These are phyloP conservation scores for Trametes meyenii DNA, from an alignment of 768 basidiomycete species.

Conservation along the genomic window DNA sequence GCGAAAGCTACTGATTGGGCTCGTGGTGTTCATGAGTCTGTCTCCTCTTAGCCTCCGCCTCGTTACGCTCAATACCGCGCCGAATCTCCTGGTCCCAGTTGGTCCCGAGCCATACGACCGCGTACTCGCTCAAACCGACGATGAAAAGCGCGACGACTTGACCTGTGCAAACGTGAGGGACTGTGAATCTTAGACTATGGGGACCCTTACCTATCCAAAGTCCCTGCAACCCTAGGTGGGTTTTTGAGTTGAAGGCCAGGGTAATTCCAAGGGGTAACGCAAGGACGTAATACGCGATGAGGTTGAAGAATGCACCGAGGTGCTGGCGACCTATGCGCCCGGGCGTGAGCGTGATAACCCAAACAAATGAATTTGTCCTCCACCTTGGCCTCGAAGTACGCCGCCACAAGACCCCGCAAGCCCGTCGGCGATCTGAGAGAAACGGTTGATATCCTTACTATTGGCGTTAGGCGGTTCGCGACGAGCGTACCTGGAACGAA, in stretches of 20 bases:
- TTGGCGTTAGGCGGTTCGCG: not conserved
- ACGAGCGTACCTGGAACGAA: conserved; percentile 48
- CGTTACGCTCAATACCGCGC: conserved; percentile 41
- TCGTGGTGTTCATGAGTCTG: conserved; percentile 13
- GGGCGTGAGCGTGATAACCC: too few species aligned
- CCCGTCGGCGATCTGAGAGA: conserved; percentile 49
- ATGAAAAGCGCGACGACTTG: conserved; percentile 74
- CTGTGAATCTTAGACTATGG: not conserved
- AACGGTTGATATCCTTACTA: not conserved
- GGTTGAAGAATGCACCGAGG: conserved; percentile 73
- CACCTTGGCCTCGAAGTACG: conserved; percentile 51
- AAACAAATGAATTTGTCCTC: not conserved
- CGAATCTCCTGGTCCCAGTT: conserved; percentile 51
- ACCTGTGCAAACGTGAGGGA: conserved; percentile 41
- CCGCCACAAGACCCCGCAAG: conserved; percentile 55
- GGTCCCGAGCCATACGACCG: conserved; percentile 56
- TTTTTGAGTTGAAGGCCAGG: conserved; percentile 46
- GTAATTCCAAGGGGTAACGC: conserved; percentile 55
- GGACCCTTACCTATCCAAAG: conserved; percentile 49
- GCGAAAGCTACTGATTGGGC: not conserved
- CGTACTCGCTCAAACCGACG: conserved; percentile 71
- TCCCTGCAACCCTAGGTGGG: conserved; percentile 48
- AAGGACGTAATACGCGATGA: conserved; percentile 62
- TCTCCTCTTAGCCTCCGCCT: conserved; percentile 31
- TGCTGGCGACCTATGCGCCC: conserved; percentile 53